Percentiles rank a stretch among this genome's conserved stretches.
Conservation (phyloP, 1,284 basidiomycete species). For the Ustilago esculenta region DNA sequence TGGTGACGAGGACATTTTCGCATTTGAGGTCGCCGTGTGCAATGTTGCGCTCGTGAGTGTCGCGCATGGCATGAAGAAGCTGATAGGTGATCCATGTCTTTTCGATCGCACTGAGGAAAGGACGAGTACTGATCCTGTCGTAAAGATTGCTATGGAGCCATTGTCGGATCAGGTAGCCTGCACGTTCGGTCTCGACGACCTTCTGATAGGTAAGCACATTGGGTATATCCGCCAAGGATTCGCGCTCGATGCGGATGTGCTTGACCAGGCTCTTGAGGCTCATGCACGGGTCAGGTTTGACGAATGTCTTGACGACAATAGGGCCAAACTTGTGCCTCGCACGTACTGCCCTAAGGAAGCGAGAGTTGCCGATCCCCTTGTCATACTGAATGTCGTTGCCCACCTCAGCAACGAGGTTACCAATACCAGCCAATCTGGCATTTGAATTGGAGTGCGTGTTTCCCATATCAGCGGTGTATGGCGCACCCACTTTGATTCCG, state of each 20-base stretch:
- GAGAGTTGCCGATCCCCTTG: constrained; percentile 80
- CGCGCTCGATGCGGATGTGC: constrained; percentile 80
- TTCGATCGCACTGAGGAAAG: constrained; percentile 88
- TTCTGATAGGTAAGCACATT: constrained; percentile 91
- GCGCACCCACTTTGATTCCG: too few species aligned
- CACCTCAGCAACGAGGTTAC: constrained; percentile 56
- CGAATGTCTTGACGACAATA: constrained; percentile 81
- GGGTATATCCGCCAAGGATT: constrained; percentile 81
- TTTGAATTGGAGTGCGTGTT: constrained; percentile 50
- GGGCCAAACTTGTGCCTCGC: constrained; percentile 78
- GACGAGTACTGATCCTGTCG: constrained; percentile 96
- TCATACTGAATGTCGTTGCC: constrained; percentile 63
- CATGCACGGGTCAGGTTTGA: constrained; percentile 80
- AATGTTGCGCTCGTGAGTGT: constrained; percentile 80
- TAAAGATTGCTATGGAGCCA: constrained; percentile 95
- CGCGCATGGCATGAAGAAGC: constrained; percentile 83
- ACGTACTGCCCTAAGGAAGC: constrained; percentile 91
- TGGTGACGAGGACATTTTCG: constrained; percentile 95
- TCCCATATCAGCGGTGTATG: constrained; percentile 53
- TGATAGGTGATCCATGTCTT: constrained; percentile 99
- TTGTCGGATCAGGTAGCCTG: constrained; percentile 92
- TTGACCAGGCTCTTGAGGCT: constrained; percentile 76
- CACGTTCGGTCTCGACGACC: constrained; percentile 93
- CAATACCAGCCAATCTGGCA: constrained; percentile 50
- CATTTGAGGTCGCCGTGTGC: constrained; percentile 98